Base-by-base conservation (phyloP, 257 asterid genomes). In the Salvia hispanica region DNA sequence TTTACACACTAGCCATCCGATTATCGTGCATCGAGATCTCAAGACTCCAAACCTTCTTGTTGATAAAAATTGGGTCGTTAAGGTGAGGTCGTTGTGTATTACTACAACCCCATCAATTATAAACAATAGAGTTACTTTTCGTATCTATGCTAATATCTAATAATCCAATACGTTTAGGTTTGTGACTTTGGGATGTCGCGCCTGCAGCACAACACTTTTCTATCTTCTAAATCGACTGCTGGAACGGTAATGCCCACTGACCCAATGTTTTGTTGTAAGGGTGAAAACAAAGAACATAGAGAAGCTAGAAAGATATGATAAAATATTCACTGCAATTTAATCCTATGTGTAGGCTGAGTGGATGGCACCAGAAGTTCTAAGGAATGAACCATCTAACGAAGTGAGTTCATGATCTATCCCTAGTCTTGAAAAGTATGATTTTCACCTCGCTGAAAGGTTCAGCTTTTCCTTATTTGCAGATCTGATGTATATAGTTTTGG, bases 161-260 rank as follows among this genome's bases (percentile, higher is more conserved):
- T 65, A 45, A 59, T 34, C 31, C 31, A 25, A 25, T 25, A 25
- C 31, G 2, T 74, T 64, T 79, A 93, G 98, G 98, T 93, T 76
- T 81, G 94, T 80, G 98, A 93, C 83, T 93, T 93, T 77, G 98
- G 98, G 76, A 90, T 93, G 98, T 93, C 98, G 16, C 88, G 97
- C 42, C 75, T 93, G 87, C 93, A 93, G 87, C 95, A 90, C 82
- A 84, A 88, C 64, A 92, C 98, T 15, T 93, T 90, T 80, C 87
- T 93, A 58, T 93, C 98, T 69, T 93, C 98, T 39, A 93, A 93
- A 81, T 93, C 98, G 11, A 76, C 94, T 10, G 98, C 98, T 64
- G 98, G 98, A 76, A 93, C 98, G 77, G 98, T 93, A 88, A 62
- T 72, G 55, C 79, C 58, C 61, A 12, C 31, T 50, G 60, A 70